phyloP scores from a whole-genome alignment of 495 filamentous ascomycete genomes.

The Penicillium taxi region DNA sequence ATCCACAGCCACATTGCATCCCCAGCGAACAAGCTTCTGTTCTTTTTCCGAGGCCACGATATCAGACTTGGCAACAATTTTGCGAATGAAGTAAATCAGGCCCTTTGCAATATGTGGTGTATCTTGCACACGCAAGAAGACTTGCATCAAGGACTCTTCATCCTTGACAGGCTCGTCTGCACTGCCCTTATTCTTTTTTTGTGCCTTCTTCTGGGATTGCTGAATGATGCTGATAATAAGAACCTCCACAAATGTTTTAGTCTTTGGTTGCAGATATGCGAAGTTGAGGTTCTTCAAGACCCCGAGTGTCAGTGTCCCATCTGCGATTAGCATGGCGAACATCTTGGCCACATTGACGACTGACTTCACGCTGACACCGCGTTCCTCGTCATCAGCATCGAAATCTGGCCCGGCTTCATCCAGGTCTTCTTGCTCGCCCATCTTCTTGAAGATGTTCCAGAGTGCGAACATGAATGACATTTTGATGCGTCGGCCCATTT shows the following conservation, averaged over 20 bases:
- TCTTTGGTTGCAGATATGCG: slow-evolving; percentile 65
- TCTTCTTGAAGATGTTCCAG: slow-evolving; percentile 78
- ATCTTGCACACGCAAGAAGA: slow-evolving; percentile 55
- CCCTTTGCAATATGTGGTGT: slow-evolving; percentile 58
- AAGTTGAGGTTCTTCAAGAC: slow-evolving; percentile 74
- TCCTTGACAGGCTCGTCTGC: slow-evolving; percentile 28
- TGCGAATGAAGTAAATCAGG: slow-evolving; percentile 70
- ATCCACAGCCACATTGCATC: slow-evolving; percentile 56
- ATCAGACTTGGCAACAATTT: slow-evolving; percentile 66
- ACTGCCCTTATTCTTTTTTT: slow-evolving; percentile 20
- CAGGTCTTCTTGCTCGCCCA: slow-evolving; percentile 57
- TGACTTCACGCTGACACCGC: slow-evolving; percentile 46
- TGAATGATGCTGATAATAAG: slow-evolving; percentile 68
- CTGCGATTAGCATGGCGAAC: slow-evolving; percentile 67
- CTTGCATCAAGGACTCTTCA: slow-evolving; percentile 49
- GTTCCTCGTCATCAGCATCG: slow-evolving; percentile 42
- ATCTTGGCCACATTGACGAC: slow-evolving; percentile 87
- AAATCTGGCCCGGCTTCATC: slow-evolving; percentile 47
- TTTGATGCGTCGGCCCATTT: slow-evolving; percentile 56
- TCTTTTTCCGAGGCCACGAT: slow-evolving; percentile 56
- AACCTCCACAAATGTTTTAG: slow-evolving; percentile 69
- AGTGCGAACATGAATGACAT: slow-evolving; percentile 79
- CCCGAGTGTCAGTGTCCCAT: slow-evolving; percentile 53
- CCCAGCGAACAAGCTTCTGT: slow-evolving; percentile 54
- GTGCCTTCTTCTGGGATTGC: slow-evolving; percentile 42